Evolutionary conservation across 805 yeast genomes (phyloP).

Genomic region (Saccharomyces kudriavzevii): DNA sequence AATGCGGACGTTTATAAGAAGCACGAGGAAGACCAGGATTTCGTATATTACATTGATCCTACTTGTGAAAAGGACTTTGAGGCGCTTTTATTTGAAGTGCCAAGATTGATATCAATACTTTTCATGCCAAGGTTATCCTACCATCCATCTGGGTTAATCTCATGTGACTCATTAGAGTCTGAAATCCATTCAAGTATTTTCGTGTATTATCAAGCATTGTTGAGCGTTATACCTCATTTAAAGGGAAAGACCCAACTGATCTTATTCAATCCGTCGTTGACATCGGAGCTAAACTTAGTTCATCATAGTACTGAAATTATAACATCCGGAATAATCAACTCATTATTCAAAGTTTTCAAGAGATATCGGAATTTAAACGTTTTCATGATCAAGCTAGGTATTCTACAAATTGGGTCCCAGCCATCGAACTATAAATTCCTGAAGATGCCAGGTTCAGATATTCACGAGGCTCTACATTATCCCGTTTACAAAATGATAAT

Average conservation of each 20-base stretch:
- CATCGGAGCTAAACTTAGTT: slow-evolving; percentile 17
- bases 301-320: slow-evolving; percentile 26
- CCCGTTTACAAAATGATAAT: slow-evolving; percentile 25
- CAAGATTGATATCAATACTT: slow-evolving; percentile 19
- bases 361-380: slow-evolving; percentile 9
- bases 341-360: slow-evolving; percentile 15
- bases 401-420: slow-evolving; percentile 26
- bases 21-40: slow-evolving; percentile 27
- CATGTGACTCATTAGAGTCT: slow-evolving; percentile 14
- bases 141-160: slow-evolving; percentile 23
- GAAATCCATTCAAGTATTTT: slow-evolving; percentile 23
- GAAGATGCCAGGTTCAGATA: slow-evolving; percentile 19
- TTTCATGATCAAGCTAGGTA: slow-evolving; percentile 22
- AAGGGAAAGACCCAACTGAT: slow-evolving; percentile 17
- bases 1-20: slow-evolving; percentile 15
- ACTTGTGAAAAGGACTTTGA: slow-evolving; percentile 16
- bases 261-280: slow-evolving; percentile 25
- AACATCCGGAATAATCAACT: slow-evolving; percentile 21
- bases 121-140: slow-evolving; percentile 30
- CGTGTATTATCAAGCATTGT: slow-evolving; percentile 15
- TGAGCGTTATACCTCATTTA: slow-evolving; percentile 19
- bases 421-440: slow-evolving; percentile 28
- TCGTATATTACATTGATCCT: slow-evolving; percentile 20
- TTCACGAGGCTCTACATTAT: slow-evolving; percentile 15
- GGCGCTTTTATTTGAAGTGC: slow-evolving; percentile 4